Conservation (phyloP, 306 rosid species). For the Ormosia semicastrata region DNA sequence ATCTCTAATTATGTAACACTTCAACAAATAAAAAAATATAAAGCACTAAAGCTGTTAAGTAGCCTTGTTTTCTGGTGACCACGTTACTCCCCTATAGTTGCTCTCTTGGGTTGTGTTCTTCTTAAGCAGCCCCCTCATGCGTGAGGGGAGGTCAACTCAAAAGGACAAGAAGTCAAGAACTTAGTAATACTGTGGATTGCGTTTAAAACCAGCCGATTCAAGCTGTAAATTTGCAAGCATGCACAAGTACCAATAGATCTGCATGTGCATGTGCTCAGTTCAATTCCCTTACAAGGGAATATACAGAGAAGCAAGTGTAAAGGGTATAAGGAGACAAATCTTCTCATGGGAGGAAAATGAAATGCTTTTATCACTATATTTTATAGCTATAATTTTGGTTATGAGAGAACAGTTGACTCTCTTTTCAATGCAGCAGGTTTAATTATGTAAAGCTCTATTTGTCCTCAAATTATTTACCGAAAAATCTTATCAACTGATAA, state of each 20-base stretch:
- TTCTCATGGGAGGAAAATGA: neutral
- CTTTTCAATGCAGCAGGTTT: neutral
- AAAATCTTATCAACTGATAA: no score
- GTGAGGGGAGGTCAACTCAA: slow-evolving; percentile 33
- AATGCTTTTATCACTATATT: neutral
- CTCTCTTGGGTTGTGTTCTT: slow-evolving; percentile 61
- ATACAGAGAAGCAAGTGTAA: neutral
- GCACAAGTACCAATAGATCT: slow-evolving; percentile 52
- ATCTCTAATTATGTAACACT: neutral
- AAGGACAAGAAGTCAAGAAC: slow-evolving; percentile 30
- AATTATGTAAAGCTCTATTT: neutral
- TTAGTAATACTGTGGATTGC: slow-evolving; percentile 9
- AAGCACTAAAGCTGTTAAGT: neutral
- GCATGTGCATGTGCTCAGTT: slow-evolving; percentile 39
- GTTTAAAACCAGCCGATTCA: slow-evolving; percentile 31
- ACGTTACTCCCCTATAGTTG: slow-evolving; percentile 50
- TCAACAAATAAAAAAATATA: neutral
- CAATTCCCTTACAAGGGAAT: slow-evolving; percentile 22
- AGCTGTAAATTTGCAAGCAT: slow-evolving; percentile 25
- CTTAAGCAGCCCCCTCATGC: slow-evolving; percentile 47
- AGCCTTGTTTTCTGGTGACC: slow-evolving; percentile 33
- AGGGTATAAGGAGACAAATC: slow-evolving; percentile 15
- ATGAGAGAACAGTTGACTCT: neutral
- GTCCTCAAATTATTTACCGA: no score
- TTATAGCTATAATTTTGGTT: neutral